These are phyloP conservation scores for Linaria vulgaris DNA, from an alignment of 257 asterid species.

Conservation along the genomic window DNA sequence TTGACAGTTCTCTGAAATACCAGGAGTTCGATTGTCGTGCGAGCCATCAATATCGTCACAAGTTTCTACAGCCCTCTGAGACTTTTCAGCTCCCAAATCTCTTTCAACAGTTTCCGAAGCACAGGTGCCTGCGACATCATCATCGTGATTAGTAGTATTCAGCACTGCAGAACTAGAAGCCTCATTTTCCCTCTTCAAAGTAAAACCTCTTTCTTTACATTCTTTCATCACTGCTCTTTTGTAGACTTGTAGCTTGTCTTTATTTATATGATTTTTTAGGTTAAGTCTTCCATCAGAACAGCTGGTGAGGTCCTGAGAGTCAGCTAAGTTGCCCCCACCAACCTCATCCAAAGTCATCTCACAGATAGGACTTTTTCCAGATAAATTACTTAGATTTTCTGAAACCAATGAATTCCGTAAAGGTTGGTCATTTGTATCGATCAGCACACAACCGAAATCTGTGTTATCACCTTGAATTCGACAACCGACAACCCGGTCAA, in stretches of 20 bases:
- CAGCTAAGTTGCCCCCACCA: constrained; percentile 37
- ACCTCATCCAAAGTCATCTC: constrained; percentile 41
- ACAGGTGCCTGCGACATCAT: constrained; percentile 31
- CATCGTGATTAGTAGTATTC: constrained; percentile 27
- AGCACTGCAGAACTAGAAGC: constrained; percentile 25
- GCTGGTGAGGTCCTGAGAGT: constrained; percentile 41
- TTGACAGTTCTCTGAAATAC: background rate
- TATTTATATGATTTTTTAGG: constrained; percentile 32
- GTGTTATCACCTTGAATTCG: constrained; percentile 52
- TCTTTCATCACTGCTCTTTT: constrained; percentile 62
- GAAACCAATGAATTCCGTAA: constrained; percentile 40
- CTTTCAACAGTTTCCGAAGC: constrained; percentile 29
- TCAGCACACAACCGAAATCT: constrained; percentile 27
- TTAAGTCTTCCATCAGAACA: constrained; percentile 44
- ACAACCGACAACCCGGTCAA: constrained; percentile 85
- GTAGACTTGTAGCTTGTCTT: constrained; percentile 60
- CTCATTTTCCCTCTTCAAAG: background rate
- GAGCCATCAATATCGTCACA: constrained; percentile 23
- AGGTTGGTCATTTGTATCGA: constrained; percentile 37
- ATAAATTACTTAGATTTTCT: constrained; percentile 35
- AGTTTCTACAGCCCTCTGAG: constrained; percentile 22
- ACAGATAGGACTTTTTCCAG: constrained; percentile 37
- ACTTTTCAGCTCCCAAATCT: constrained; percentile 25
- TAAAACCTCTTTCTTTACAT: constrained; percentile 40
- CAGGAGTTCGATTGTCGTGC: constrained; percentile 34